These are phyloP conservation scores for Talaromyces liani DNA, from an alignment of 495 filamentous ascomycete species.

Conservation along the genomic window DNA sequence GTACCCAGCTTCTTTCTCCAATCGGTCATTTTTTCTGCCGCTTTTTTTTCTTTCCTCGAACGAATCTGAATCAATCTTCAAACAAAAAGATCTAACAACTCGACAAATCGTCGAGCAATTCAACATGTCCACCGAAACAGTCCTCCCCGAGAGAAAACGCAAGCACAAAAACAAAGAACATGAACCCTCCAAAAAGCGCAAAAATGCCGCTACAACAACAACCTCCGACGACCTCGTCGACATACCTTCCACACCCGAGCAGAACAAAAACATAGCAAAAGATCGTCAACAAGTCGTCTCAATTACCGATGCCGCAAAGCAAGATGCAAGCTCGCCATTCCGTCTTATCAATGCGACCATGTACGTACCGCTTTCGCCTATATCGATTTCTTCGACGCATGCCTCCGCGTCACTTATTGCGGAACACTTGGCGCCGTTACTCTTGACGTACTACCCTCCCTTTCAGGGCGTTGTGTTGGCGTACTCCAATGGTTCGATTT, in stretches of 20 bases:
- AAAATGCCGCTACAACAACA: slow-evolving; percentile 18
- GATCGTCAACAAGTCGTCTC: slow-evolving; percentile 12
- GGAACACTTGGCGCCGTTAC: slow-evolving; percentile 67
- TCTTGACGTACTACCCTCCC: slow-evolving; percentile 69
- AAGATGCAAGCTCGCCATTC: slow-evolving; percentile 45
- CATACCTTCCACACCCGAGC: slow-evolving; percentile 9
- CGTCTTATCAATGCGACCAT: slow-evolving; percentile 53
- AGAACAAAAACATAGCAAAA: slow-evolving; percentile 26
- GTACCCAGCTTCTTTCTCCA: slow-evolving; percentile 22
- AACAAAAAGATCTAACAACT: slow-evolving; percentile 11
- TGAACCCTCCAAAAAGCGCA: slow-evolving; percentile 45
- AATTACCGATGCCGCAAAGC: slow-evolving; percentile 4
- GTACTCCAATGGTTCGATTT: slow-evolving; percentile 53
- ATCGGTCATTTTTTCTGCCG: slow-evolving; percentile 8
- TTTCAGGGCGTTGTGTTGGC: slow-evolving; percentile 64
- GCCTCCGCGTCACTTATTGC: slow-evolving; percentile 61
- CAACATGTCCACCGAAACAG: slow-evolving; percentile 29
- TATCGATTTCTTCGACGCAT: slow-evolving; percentile 53
- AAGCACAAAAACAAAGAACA: slow-evolving; percentile 44
- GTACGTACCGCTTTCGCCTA: slow-evolving; percentile 65
- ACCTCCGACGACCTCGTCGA: slow-evolving; percentile 9
- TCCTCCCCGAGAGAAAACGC: slow-evolving; percentile 45
- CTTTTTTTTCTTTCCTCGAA: not conserved
- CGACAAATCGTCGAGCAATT: not conserved
- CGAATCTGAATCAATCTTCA: slow-evolving; percentile 13